A percentile compares a stretch with the other conserved stretches of the same genome.
phyloP scores from a whole-genome alignment of 306 rosid genomes.

The Gleditsia sinensis region DNA sequence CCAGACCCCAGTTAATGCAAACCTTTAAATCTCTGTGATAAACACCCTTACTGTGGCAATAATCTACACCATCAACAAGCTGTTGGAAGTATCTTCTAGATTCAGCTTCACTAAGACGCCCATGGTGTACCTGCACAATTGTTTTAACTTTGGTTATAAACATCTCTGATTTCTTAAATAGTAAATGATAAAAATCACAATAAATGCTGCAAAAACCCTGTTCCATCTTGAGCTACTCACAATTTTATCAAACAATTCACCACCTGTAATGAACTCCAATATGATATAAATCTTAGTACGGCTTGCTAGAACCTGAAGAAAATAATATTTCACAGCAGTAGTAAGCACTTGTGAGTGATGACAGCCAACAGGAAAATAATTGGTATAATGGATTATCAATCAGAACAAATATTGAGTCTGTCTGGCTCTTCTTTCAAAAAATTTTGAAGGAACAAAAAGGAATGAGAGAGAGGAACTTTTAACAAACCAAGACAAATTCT shows the following conservation, averaged over 20 bases:
- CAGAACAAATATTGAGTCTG: not conserved
- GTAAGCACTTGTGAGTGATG: not conserved
- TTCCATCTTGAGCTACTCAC: constrained; percentile 58
- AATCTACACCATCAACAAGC: constrained; percentile 87
- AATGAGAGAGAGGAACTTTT: constrained; percentile 20
- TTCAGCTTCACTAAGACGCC: constrained; percentile 86
- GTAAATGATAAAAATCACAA: constrained; percentile 13
- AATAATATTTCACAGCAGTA: constrained; percentile 31
- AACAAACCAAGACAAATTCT: constrained; percentile 18
- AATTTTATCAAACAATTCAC: constrained; percentile 91
- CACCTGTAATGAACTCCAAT: constrained; percentile 90
- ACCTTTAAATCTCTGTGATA: constrained; percentile 94
- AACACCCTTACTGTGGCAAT: constrained; percentile 89
- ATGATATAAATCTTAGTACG: constrained; percentile 90
- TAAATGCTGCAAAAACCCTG: not conserved
- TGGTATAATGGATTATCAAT: constrained; percentile 9
- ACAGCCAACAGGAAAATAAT: constrained; percentile 25
- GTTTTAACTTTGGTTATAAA: constrained; percentile 21
- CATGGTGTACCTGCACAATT: constrained; percentile 67
- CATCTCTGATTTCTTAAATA: constrained; percentile 5
- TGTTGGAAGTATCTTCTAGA: constrained; percentile 82
- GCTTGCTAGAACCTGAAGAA: constrained; percentile 80
- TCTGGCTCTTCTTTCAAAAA: constrained; percentile 3
- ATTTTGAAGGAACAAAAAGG: constrained; percentile 3
- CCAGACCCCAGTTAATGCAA: constrained; percentile 27